Percentiles rank a stretch among this genome's conserved stretches.
These are phyloP conservation scores for Sporothrix brasiliensis DNA, from an alignment of 2,329 filamentous ascomycete species.

Conservation along the genomic window DNA sequence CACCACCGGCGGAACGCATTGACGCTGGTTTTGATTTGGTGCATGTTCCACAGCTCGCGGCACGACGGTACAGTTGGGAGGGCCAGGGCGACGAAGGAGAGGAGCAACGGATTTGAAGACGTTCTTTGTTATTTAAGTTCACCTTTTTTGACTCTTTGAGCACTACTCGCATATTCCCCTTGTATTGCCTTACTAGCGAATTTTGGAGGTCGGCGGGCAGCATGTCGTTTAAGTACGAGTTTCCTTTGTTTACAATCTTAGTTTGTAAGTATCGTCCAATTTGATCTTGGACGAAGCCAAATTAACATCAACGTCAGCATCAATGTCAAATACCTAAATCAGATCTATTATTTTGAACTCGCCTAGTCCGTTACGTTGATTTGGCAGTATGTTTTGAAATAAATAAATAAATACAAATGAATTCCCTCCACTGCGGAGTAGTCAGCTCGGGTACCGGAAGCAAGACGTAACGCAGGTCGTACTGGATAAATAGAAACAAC, in stretches of 20 bases:
- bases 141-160: not conserved
- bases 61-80: constrained; percentile 58
- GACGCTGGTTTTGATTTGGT: constrained; percentile 51
- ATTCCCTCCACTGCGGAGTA: not conserved
- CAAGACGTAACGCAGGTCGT: not conserved
- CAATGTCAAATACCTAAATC: too few relatives aligned
- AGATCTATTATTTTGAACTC: too few relatives aligned
- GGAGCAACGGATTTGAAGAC: not conserved
- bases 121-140: not conserved
- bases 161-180: too few relatives aligned
- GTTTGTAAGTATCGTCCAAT: too few relatives aligned
- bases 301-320: too few relatives aligned
- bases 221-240: too few relatives aligned
- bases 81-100: constrained; percentile 38
- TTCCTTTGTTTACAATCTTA: too few relatives aligned
- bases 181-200: too few relatives aligned
- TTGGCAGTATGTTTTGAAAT: too few relatives aligned
- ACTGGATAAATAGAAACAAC: not conserved
- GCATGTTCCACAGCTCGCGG: constrained; percentile 56
- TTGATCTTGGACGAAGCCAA: too few relatives aligned
- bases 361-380: too few relatives aligned
- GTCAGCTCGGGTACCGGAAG: not conserved
- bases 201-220: too few relatives aligned
- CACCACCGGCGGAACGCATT: constrained; percentile 46
- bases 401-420: not conserved